phyloP scores from a whole-genome alignment of 1,139 yeast species.

The Hansenula lynferdii region DNA sequence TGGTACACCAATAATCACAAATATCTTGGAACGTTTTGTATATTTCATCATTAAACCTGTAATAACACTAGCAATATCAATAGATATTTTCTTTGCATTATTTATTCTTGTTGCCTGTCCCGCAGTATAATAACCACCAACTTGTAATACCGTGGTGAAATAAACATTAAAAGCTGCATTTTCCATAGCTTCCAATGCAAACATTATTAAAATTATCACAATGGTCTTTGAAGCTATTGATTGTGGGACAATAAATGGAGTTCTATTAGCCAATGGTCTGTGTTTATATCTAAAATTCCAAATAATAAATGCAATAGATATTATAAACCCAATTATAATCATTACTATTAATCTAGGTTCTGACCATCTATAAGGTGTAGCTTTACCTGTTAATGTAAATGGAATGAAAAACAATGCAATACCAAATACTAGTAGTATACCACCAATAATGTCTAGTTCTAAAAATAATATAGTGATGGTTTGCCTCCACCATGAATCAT shows the following conservation, averaged over 20 bases:
- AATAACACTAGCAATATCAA: constrained; percentile 22
- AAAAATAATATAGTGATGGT: constrained; percentile 13
- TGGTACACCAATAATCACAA: constrained; percentile 26
- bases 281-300: constrained; percentile 19
- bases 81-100: constrained; percentile 22
- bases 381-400: constrained; percentile 28
- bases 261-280: constrained; percentile 7
- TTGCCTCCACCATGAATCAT: constrained; percentile 7
- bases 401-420: constrained; percentile 31
- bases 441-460: constrained; percentile 32
- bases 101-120: constrained; percentile 27
- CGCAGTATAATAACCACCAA: constrained; percentile 22
- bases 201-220: constrained; percentile 15
- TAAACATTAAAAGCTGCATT: constrained; percentile 24
- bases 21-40: constrained; percentile 29
- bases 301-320: constrained; percentile 14
- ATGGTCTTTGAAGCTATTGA: constrained; percentile 18
- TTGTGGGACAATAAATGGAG: constrained; percentile 22
- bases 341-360: constrained; percentile 23
- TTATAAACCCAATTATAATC: constrained; percentile 21
- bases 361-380: constrained; percentile 21
- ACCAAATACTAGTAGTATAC: constrained; percentile 28
- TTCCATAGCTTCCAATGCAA: constrained; percentile 21
- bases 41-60: constrained; percentile 27
- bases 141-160: constrained; percentile 24